Conservation (phyloP, 257 asterid genomes). For the Scutellaria galericulata region DNA sequence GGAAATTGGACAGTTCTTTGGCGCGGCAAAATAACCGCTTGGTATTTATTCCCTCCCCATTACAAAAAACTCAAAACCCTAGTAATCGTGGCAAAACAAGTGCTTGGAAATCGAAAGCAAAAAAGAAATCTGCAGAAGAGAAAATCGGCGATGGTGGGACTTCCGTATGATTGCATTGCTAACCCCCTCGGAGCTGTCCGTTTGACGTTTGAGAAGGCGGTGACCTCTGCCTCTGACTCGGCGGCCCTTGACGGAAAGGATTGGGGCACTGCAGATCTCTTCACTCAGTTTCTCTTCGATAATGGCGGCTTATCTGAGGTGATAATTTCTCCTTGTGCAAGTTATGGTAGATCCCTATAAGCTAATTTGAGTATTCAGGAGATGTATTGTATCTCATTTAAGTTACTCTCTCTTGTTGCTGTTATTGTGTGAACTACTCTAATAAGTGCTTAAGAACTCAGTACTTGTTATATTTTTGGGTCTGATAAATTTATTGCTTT, state of each 20-base stretch:
- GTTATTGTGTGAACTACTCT: not conserved
- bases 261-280: constrained; percentile 80
- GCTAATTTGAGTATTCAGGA: not conserved
- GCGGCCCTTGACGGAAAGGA: constrained; percentile 69
- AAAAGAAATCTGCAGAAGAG: not conserved
- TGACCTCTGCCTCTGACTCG: constrained; percentile 50
- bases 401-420: not conserved
- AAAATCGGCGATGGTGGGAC: constrained; percentile 64
- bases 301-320: constrained; percentile 75
- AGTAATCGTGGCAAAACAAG: constrained; percentile 10
- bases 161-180: constrained; percentile 77
- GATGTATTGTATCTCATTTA: not conserved
- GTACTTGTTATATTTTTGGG: not conserved
- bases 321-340: not conserved
- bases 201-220: constrained; percentile 75
- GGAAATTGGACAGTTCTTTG: constrained; percentile 13
- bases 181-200: constrained; percentile 98
- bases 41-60: constrained; percentile 14
- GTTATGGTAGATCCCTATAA: not conserved
- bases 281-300: constrained; percentile 70
- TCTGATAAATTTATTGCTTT: not conserved
- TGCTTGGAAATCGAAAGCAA: not conserved
- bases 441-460: not conserved
- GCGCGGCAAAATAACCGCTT: constrained; percentile 40
- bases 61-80: constrained; percentile 20